Conservation (phyloP, 2,329 filamentous ascomycete species). For the Sarocladiaceae sp. region DNA sequence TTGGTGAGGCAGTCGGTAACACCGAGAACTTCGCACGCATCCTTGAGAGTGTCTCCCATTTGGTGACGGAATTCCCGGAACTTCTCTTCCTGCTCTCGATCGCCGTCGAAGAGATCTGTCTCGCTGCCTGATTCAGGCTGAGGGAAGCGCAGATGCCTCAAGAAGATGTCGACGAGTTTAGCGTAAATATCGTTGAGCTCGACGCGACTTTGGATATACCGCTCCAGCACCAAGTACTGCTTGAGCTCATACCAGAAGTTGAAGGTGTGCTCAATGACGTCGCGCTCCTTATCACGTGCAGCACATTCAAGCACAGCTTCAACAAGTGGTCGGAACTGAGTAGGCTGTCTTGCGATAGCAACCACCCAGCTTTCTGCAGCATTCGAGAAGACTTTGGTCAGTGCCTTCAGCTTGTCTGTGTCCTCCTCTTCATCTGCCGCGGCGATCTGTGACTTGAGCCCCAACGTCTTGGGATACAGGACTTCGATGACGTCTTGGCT, state of each 20-base stretch:
- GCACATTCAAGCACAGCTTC: constrained; percentile 92
- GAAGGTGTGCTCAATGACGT: constrained; percentile 92
- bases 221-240: constrained; percentile 87
- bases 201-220: constrained; percentile 77
- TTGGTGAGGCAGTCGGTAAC: constrained; percentile 88
- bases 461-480: constrained; percentile 76
- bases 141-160: constrained; percentile 86
- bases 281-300: constrained; percentile 78
- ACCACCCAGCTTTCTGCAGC: constrained; percentile 94
- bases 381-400: constrained; percentile 88
- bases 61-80: constrained; percentile 95
- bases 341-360: constrained; percentile 78
- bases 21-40: constrained; percentile 93
- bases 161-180: constrained; percentile 86
- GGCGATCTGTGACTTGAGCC: constrained; percentile 71
- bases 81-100: constrained; percentile 92
- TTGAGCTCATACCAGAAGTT: constrained; percentile 98
- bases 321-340: constrained; percentile 78
- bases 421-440: constrained; percentile 78
- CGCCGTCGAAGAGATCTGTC: constrained; percentile 87
- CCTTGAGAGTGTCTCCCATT: constrained; percentile 97
- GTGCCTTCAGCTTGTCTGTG: constrained; percentile 76
- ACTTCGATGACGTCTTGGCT: constrained; percentile 75
- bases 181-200: constrained; percentile 79
- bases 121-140: constrained; percentile 69